phyloP scores from a whole-genome alignment of 352 stramenopile genomes.

The Phytophthora cactorum region DNA sequence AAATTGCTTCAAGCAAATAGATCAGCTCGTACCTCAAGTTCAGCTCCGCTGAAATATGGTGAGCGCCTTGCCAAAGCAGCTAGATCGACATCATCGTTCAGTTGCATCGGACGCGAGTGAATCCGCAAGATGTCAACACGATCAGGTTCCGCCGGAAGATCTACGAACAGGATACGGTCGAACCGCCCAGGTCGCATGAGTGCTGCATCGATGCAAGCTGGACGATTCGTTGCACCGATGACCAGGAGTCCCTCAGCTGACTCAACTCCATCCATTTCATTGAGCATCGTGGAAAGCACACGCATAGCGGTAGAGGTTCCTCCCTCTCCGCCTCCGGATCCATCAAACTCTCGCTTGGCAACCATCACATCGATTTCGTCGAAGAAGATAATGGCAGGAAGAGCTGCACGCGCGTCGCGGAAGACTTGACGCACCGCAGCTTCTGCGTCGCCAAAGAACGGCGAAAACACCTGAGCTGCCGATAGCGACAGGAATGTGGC shows the following conservation, averaged over 20 bases:
- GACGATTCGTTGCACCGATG: slow-evolving; percentile 97
- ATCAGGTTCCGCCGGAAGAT: slow-evolving; percentile 76
- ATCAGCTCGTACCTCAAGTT: slow-evolving; percentile 76
- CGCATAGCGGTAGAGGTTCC: slow-evolving; percentile 80
- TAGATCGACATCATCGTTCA: slow-evolving; percentile 76
- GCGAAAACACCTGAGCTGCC: slow-evolving; percentile 88
- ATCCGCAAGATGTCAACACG: slow-evolving; percentile 80
- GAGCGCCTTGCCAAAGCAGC: slow-evolving; percentile 54
- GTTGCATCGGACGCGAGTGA: slow-evolving; percentile 67
- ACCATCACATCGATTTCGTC: slow-evolving; percentile 91
- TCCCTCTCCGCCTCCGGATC: slow-evolving; percentile 34
- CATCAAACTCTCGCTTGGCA: slow-evolving; percentile 77
- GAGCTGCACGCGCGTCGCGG: slow-evolving; percentile 70
- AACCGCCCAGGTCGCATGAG: slow-evolving; percentile 96
- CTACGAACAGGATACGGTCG: slow-evolving; percentile 96
- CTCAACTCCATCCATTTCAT: slow-evolving; percentile 98
- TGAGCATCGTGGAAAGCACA: slow-evolving; percentile 97
- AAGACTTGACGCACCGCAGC: slow-evolving; percentile 83
- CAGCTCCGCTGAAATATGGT: slow-evolving; percentile 81
- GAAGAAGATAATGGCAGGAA: slow-evolving; percentile 93
- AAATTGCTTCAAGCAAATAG: neutral
- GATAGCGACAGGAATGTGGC: slow-evolving; percentile 90
- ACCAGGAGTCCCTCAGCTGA: slow-evolving; percentile 95
- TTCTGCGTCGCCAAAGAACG: slow-evolving; percentile 91
- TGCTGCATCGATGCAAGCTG: slow-evolving; percentile 98